phyloP scores from a whole-genome alignment of 31 red algal genomes.

The Odonthalia washingtoniensis region DNA sequence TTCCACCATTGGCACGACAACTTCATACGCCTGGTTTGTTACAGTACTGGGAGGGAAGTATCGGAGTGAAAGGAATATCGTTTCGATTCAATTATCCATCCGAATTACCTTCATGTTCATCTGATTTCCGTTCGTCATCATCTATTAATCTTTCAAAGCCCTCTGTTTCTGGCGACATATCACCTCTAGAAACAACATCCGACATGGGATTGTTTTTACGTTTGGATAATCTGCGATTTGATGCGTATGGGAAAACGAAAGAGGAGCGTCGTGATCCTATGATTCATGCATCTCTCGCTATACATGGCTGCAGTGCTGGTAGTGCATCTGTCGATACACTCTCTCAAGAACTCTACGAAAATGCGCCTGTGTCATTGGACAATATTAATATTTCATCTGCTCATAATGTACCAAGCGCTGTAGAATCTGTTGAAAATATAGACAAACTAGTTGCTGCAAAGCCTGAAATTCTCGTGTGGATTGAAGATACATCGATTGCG shows the following conservation, averaged over 20 bases:
- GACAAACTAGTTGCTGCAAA: slow-evolving; percentile 61
- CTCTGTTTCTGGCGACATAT: background rate
- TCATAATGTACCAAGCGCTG: background rate
- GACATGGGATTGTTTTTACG: slow-evolving; percentile 60
- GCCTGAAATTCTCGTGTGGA: slow-evolving; percentile 68
- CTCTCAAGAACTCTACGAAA: slow-evolving; percentile 50
- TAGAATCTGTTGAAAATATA: slow-evolving; percentile 58
- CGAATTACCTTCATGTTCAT: background rate
- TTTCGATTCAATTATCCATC: slow-evolving; percentile 52
- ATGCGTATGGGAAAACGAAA: slow-evolving; percentile 58
- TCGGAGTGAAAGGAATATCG: slow-evolving; percentile 38
- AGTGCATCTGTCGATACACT: slow-evolving; percentile 60
- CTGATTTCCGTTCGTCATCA: background rate
- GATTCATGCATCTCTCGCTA: slow-evolving; percentile 40
- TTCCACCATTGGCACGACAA: slow-evolving; percentile 45
- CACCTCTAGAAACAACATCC: slow-evolving; percentile 4
- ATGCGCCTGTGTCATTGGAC: background rate
- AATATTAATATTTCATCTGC: background rate
- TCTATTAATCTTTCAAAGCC: background rate
- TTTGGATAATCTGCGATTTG: slow-evolving; percentile 45
- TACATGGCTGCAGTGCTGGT: slow-evolving; percentile 55
- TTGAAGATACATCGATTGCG: slow-evolving; percentile 59
- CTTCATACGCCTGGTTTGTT: slow-evolving; percentile 55
- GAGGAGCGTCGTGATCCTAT: slow-evolving; percentile 66
- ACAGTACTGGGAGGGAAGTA: slow-evolving; percentile 67